phyloP scores from a whole-genome alignment of 352 stramenopile species.

The Pythium monospermum region DNA sequence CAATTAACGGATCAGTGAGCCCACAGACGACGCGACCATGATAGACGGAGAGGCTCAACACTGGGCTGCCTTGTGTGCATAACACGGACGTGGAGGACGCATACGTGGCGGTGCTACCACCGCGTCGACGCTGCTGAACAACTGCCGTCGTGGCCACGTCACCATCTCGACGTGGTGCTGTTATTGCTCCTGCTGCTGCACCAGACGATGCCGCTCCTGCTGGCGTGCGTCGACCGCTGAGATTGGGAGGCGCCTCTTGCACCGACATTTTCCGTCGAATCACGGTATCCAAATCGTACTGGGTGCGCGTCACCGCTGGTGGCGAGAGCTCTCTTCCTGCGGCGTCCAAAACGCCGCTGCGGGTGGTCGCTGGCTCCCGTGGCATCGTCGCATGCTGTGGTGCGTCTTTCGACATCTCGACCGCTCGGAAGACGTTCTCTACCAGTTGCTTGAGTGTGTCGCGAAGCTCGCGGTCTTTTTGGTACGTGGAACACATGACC shows the following conservation, averaged over 20 bases:
- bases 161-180: neutral
- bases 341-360: neutral
- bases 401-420: conserved; percentile 76
- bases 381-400: conserved; percentile 25
- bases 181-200: no score
- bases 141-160: conserved; percentile 1
- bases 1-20: conserved; percentile 32
- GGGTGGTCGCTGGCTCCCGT: neutral
- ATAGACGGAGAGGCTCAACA: conserved; percentile 52
- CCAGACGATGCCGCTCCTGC: neutral
- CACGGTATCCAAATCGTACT: conserved; percentile 77
- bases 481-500: conserved; percentile 81
- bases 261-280: conserved; percentile 77
- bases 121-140: conserved; percentile 1
- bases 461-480: conserved; percentile 62
- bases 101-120: neutral
- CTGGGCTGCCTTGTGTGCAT: conserved; percentile 20
- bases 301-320: conserved; percentile 8
- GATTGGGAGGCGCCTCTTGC: conserved; percentile 19
- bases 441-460: conserved; percentile 75
- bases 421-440: conserved; percentile 71
- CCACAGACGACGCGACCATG: conserved; percentile 49
- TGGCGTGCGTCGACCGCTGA: neutral
- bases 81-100: neutral
- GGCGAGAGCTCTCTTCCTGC: conserved; percentile 26